Base-by-base conservation (phyloP, 108 stramenopile genomes). In the Craspedostauros australis region DNA sequence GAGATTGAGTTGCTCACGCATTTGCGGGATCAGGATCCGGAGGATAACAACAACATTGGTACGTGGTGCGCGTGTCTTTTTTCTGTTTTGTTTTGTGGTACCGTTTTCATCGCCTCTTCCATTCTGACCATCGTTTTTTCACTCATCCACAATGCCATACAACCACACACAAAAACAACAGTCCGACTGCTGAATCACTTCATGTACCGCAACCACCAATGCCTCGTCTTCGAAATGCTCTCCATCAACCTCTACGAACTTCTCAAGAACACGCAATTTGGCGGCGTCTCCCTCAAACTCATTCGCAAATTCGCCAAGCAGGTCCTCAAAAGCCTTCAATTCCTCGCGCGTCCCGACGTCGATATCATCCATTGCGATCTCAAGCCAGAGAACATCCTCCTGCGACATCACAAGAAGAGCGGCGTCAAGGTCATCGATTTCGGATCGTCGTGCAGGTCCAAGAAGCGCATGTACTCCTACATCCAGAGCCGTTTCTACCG, bases 401-500 rank as follows among this genome's bases (percentile, higher is more conserved):
- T 99, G 32, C 73, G 94, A 2, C 89, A 93, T 68, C 94, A 95
- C 7, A 94, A 95, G 45, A 79, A 95, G 20, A 90, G 88, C 47
- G 95, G 91, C 29, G 91, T 99, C 53, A 97, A 97, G 48, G 87
- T 99, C 11, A 97, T 99, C 71, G 98, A 96, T 62, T 96, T 96
- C 75, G 98, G 98, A 23, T 92, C 90, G 14, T 93, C 93, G 5
- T 99, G 97, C 76, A 70, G 77, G 38, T 75, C 78, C 9, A 77
- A 89, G 57, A 76, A 80, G 50, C 79, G 89, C 23, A 95, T 95
- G 93, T 98, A 98, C 67, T 83, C 94, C 6, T 99, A 98, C 71
- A 99, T 99, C 65, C 98, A 99, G 66, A 94, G 91, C 61, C 83
- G 96, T 14, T 99, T 99, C 64, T 99, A 99, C 64, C 87, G 85